These are phyloP conservation scores for Tylopilus subfusipes DNA, from an alignment of 768 basidiomycete genomes.

Conservation along the genomic window DNA sequence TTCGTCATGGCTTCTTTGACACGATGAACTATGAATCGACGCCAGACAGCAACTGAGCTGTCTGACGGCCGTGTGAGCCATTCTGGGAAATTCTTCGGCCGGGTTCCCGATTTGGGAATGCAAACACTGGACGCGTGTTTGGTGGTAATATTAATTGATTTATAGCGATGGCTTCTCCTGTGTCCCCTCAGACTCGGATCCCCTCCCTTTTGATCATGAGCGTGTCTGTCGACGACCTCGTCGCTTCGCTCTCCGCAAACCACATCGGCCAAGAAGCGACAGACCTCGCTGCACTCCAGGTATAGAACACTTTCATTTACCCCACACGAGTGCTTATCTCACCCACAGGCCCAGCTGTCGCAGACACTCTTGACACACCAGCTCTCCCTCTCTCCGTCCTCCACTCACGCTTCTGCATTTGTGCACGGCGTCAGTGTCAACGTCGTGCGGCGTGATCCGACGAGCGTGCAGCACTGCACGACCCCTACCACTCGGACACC, in stretches of 20 bases:
- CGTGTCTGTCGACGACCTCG: conserved; percentile 49
- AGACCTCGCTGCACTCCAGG: conserved; percentile 48
- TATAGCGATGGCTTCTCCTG: conserved; percentile 17
- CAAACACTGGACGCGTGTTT: conserved; percentile 21
- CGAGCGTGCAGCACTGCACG: conserved; percentile 38
- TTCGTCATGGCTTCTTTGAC: too few relatives aligned
- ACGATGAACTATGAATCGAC: neutral
- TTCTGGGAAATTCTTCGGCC: neutral
- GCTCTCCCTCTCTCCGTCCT: conserved; percentile 20
- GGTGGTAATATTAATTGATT: conserved; percentile 17
- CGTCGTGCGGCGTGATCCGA: conserved; percentile 29
- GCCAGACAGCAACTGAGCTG: neutral
- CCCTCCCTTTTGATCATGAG: conserved; percentile 34
- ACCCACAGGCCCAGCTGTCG: conserved; percentile 42
- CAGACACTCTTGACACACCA: conserved; percentile 40
- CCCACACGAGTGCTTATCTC: conserved; percentile 22
- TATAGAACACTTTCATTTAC: conserved; percentile 19
- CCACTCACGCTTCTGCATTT: conserved; percentile 15
- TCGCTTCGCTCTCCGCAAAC: conserved; percentile 42
- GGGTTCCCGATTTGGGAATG: conserved; percentile 8
- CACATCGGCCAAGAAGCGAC: conserved; percentile 54
- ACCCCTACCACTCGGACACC: conserved; percentile 39
- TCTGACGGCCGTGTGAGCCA: neutral
- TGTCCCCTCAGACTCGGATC: neutral
- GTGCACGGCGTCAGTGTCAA: conserved; percentile 21